Base-by-base conservation (phyloP, 2,329 filamentous ascomycete species). In the Ceratocystis huliohia region DNA sequence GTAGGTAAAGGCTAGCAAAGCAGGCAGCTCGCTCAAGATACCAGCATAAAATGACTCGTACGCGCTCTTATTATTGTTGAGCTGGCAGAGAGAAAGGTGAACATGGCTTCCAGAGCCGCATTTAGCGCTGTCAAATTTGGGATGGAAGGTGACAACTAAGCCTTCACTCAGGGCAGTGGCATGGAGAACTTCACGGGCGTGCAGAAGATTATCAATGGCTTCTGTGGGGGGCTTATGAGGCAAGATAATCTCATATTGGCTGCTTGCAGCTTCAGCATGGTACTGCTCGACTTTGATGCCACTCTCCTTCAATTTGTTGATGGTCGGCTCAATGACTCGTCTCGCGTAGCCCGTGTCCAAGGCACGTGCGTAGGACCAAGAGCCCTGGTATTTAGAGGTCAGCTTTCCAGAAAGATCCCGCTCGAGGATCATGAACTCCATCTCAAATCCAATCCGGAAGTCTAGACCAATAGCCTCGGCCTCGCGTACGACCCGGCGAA, bases 231-330 rank as follows among this genome's bases (percentile, higher is more conserved):
- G 75, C 0, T 80, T 77, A 0, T 85, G 82, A 0, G 87, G 82
- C 0, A 94, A 80, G 1, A 91, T 78, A 66, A 95, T 82, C 74
- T 93, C 89, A 74, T 88, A 94, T 73, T 94, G 89, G 0, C 88
- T 88, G 0, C 82, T 80, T 0, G 86, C 84, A 53, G 83, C 84
- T 73, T 94, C 89, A 0, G 89, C 79, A 70, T 95, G 90, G 71
- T 91, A 82, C 74, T 89, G 84, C 69, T 91, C 84, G 7, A 91
- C 76, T 33, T 82, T 75, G 63, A 94, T 87, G 37, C 82, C 86
- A 13, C 85, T 82, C 0, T 77, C 74, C 1, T 80, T 80, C 0
- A 95, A 80, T 1, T 77, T 76, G 1, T 81, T 78, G 3, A 85
- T 80, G 25, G 92, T 88, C 62, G 88, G 83, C 48, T 86, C 83